Base-by-base conservation (phyloP, 2,329 filamentous ascomycete genomes). In the Cytospora mali region DNA sequence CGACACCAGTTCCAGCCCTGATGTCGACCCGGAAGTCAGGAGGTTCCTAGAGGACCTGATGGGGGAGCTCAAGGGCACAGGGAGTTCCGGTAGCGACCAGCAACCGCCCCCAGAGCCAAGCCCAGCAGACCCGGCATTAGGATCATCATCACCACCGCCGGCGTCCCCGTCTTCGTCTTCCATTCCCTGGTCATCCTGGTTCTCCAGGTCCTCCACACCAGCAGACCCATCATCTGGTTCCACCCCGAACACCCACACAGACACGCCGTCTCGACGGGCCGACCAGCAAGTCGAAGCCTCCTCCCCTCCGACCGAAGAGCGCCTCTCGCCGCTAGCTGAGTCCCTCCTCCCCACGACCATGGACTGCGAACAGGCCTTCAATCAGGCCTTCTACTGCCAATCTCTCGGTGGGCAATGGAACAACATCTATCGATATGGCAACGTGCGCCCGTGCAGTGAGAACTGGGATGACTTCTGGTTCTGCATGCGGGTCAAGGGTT, bases 401-500 rank as follows among this genome's bases (percentile, higher is more conserved):
- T 92, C 90, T 0, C 81, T 97, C 10, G 93, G 92, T 58, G 93
- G 94, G 0, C 93, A 98, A 75, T 97, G 93, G 81, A 93, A 91
- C 71, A 88, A 92, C 71, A 84, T 98, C 42, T 99, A 98, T 81
- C 90, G 95, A 46, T 89, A 92, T 73, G 95, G 95, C 66, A 79
- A 81, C 49, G 79, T 96, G 71, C 86, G 89, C 51, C 83, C 85
- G 4, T 99, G 95, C 81, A 86, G 82, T 66, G 90, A 96, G 68
- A 88, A 93, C 66, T 97, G 94, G 93, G 85, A 89, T 65, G 91
- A 97, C 75, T 98, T 97, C 77, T 96, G 93, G 91, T 94, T 97
- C 79, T 99, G 95, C 81, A 97, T 98, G 93, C 88, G 91, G 67
- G 88, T 88, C 42, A 88, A 89, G 70, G 82, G 83, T 2, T 87